Evolutionary conservation across 495 filamentous ascomycete genomes (phyloP), one percentile per base, ranked within the genome.

Genomic region (Trichodelitschia bisporula): DNA sequence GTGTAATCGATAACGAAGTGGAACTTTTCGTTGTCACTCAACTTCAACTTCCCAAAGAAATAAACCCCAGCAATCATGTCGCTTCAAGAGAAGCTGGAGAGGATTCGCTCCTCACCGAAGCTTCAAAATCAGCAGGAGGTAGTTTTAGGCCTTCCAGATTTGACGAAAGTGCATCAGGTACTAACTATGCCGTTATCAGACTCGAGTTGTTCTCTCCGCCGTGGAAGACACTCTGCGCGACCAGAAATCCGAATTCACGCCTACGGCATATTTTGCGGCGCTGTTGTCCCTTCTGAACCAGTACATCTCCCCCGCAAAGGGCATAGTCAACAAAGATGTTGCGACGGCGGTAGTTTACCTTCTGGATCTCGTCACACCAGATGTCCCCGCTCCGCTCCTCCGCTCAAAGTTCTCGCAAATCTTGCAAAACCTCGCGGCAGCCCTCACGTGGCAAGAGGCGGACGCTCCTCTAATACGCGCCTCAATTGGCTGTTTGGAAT

Each of bases 181-280:
- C 4, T 18, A 11, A n/a, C 33, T 18, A 26, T 34, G 37, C 29
- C 40, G 18, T 30, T 25, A 14, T 4, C 45, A 95, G 80, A 89
- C 77, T 37, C 69, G 69, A 30, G 69, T 84, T 42, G 76, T 95
- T 32, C 67, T 97, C 33, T 70, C 68, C 39, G 84, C 84, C 26
- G 70, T 97, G 26, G 84, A 97, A 51, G 73, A 86, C 45, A 91
- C 79, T 13, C 69, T 97, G 26, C 68, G 70, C 42, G 75, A 82
- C 33, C 77, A 89, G 49, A 73, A 78, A 33, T 70, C 77, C 34
- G 63, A 79, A 33, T 69, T 76, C 35, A 78, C 77, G 4, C 59
- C 89, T 2, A 91, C 86, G 1, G 82, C 73, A 38, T 97, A 95
- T 49, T 89, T 95, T 40, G 78, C 79, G n/a, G 80, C 89, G 2